phyloP scores from a whole-genome alignment of 768 basidiomycete species.

The Leccinum ochraceum region DNA sequence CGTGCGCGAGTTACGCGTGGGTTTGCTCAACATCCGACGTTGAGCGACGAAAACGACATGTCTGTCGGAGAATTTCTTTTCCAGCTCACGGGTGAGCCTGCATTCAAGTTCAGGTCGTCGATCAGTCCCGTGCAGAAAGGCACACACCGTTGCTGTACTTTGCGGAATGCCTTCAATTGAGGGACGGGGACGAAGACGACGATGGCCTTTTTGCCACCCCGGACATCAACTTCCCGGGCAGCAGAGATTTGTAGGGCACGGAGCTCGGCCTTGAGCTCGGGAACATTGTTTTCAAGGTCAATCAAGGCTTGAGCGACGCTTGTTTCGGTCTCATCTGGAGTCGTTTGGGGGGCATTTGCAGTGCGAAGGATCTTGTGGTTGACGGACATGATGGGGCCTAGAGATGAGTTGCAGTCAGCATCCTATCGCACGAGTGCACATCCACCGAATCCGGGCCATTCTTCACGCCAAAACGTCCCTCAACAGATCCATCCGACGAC shows the following conservation, averaged over 20 bases:
- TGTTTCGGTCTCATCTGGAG: slow-evolving; percentile 91
- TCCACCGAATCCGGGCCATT: slow-evolving; percentile 53
- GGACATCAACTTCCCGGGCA: slow-evolving; percentile 98
- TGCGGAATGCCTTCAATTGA: slow-evolving; percentile 97
- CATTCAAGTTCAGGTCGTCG: slow-evolving; percentile 10
- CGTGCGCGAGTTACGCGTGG: slow-evolving; percentile 88
- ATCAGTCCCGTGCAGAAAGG: background rate
- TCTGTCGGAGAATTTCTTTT: slow-evolving; percentile 99
- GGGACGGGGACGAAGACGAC: slow-evolving; percentile 98
- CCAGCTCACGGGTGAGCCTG: slow-evolving; percentile 96
- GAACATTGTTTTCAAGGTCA: slow-evolving; percentile 97
- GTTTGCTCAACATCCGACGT: slow-evolving; percentile 97
- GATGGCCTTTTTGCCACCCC: slow-evolving; percentile 99
- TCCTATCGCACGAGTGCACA: slow-evolving; percentile 43
- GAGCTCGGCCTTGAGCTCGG: slow-evolving; percentile 97
- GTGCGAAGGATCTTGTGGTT: slow-evolving; percentile 91
- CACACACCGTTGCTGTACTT: slow-evolving; percentile 87
- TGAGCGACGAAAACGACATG: slow-evolving; percentile 99
- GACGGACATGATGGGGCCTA: slow-evolving; percentile 59
- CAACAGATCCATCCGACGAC: slow-evolving; percentile 23
- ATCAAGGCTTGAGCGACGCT: slow-evolving; percentile 93
- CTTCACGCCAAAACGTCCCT: slow-evolving; percentile 19
- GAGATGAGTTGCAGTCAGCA: slow-evolving; percentile 38
- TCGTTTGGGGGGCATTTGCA: slow-evolving; percentile 88
- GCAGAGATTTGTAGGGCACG: slow-evolving; percentile 96